A percentile compares a stretch with the other conserved stretches of the same genome.
Evolutionary conservation across 2,329 filamentous ascomycete species (phyloP).

Genomic region (Penicillium sp.): DNA sequence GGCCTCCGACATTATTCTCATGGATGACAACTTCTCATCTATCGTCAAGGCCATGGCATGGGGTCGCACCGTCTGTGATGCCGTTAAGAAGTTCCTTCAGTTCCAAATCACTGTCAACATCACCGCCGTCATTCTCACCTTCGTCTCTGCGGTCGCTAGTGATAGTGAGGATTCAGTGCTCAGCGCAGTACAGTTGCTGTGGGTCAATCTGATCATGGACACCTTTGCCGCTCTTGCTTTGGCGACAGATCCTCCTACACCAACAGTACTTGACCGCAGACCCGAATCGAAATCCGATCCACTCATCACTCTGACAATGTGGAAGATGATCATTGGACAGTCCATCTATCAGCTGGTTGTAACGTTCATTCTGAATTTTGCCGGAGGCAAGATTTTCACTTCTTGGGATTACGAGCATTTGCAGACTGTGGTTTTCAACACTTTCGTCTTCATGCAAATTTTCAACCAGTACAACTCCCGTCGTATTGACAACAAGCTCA

Average conservation of each 20-base stretch:
- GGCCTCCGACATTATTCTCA: conserved; percentile 78
- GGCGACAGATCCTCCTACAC: conserved; percentile 61
- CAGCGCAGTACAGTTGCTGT: conserved; percentile 64
- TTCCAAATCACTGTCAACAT: conserved; percentile 60
- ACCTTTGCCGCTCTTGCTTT: conserved; percentile 65
- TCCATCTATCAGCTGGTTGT: conserved; percentile 44
- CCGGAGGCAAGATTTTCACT: conserved; percentile 35
- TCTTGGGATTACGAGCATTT: conserved; percentile 29
- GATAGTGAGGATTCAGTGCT: conserved; percentile 57
- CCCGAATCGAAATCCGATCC: conserved; percentile 47
- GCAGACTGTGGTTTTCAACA: conserved; percentile 44
- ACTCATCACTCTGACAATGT: conserved; percentile 47
- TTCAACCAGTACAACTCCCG: conserved; percentile 52
- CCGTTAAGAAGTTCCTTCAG: conserved; percentile 69
- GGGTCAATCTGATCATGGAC: conserved; percentile 70
- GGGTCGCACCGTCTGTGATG: conserved; percentile 74
- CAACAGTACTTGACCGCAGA: conserved; percentile 55
- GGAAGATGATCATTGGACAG: conserved; percentile 48
- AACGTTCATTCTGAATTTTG: conserved; percentile 47
- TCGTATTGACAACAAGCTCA: conserved; percentile 45
- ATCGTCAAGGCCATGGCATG: conserved; percentile 80
- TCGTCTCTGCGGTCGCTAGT: conserved; percentile 61
- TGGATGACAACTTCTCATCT: conserved; percentile 86
- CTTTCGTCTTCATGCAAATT: conserved; percentile 48
- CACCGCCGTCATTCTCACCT: conserved; percentile 63